phyloP scores from a whole-genome alignment of 352 stramenopile genomes.

The Pythium phragmiticola region DNA sequence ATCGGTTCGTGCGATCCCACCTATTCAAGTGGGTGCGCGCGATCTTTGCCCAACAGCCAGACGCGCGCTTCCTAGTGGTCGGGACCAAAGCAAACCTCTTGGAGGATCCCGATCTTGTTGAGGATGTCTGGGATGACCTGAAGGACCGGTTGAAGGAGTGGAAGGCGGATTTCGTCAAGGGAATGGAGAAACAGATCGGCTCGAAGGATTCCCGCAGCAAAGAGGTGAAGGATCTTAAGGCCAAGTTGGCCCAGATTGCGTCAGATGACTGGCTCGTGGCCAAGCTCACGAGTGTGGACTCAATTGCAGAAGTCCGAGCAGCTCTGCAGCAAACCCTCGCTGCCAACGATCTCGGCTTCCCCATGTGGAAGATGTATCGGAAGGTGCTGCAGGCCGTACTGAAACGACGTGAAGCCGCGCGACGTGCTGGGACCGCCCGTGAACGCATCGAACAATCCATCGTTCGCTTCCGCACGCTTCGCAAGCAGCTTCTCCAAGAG shows the following conservation, averaged over 20 bases:
- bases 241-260: neutral
- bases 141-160: conserved; percentile 4
- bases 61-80: neutral
- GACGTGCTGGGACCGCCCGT: neutral
- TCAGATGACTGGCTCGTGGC: conserved; percentile 12
- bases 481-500: conserved; percentile 6
- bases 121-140: conserved; percentile 9
- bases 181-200: neutral
- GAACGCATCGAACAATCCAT: conserved; percentile 10
- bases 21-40: neutral
- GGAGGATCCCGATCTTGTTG: neutral
- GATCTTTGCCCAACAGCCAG: neutral
- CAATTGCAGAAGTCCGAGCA: neutral
- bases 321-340: neutral
- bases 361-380: conserved; percentile 20
- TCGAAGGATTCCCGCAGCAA: neutral
- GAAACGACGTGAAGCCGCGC: conserved; percentile 6
- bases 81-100: neutral
- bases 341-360: conserved; percentile 6
- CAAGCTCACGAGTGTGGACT: neutral
- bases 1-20: neutral
- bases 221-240: neutral
- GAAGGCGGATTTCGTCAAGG: conserved; percentile 3
- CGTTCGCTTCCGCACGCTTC: conserved; percentile 3
- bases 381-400: conserved; percentile 1